Evolutionary conservation across 2,329 filamentous ascomycete genomes (phyloP), one percentile per base, ranked within the genome.

Genomic region (Rutstroemia sp.): DNA sequence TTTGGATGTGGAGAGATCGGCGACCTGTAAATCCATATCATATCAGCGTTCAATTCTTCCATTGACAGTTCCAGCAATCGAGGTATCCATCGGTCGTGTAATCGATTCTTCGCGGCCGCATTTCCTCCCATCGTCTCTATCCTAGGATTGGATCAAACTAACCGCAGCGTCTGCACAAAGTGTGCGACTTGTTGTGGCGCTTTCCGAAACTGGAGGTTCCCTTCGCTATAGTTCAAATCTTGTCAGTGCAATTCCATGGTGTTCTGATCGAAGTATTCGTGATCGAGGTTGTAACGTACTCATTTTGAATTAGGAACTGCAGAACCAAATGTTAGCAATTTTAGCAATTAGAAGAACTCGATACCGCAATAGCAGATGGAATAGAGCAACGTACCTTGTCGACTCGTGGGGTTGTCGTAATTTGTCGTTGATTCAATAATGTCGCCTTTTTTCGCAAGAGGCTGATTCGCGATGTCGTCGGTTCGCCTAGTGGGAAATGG

Each of bases 1-100:
- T 99, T 84, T 99, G 94, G 81, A 97, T 86, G 87, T 99, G 94
- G 78, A 96, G 87, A 72, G 94, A 96, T 75, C 94, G 92, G 76
- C 89, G 88, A 79, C 92, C 91, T 95, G 71, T 42, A 34, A 49
- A 25, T 14, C 19, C 51, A 48, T 19, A 38, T n/a, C 30, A 58
- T 49, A 61, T 69, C 63, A 69, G 67, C 60, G 17, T 40, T 23
- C 34, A 40, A 48, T 25, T 34, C 34, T 46, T 46, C 19, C 6
- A 23, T 19, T 19, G n/a, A 3, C 16, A 42, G 9, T 42, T 42
- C 17, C 16, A 8, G 6, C 3, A 42, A 19, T 42, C 39, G 39
- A n/a, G 16, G 9, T 30, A 9, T 60, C 51, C 51, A 46, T 54
- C 50, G 25, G 17, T 53, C 51, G 30, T 46, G n/a, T 44, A 25